Evolutionary conservation across 495 filamentous ascomycete genomes (phyloP), one percentile per base, ranked within the genome.

Genomic region (Venustampulla echinocandica): DNA sequence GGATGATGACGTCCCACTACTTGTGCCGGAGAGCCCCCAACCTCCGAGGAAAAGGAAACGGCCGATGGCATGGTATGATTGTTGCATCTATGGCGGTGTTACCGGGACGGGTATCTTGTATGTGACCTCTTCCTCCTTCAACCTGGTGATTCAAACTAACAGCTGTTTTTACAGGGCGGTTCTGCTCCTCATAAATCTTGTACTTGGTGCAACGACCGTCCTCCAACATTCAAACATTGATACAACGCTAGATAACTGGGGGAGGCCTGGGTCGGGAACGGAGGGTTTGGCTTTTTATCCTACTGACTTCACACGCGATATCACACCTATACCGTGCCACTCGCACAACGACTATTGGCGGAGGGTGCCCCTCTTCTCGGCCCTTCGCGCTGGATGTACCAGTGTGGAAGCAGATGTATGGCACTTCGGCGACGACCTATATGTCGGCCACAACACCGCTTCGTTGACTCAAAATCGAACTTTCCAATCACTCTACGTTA

Each of bases 331-430:
- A 34, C 71, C 67, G 3, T 87, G 82, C 39, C 76, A 85, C 61
- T 90, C 85, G 0, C 89, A 95, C 63, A 95, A 95, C 58, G 89
- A 95, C 66, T 94, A 94, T 64, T 94, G 80, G 81, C 82, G 87
- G 4, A 73, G 70, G 10, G 74, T 87, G 2, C 90, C 90, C n/a
- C 53, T 74, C 6, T 74, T 71, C 58, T 79, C 76, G 2, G 81
- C 81, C 2, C 61, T 87, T 7, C 69, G 71, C 23, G 81, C 75
- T 25, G 70, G 83, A 13, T 81, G 79, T 56, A 79, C 74, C 32
- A 85, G 90, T 2, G 78, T 87, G 15, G 90, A 96, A 65, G 87
- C 87, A 1, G 90, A 96, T 62, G 80, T 96, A 17, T 96, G 87
- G 87, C 73, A 87, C 15, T 79, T 80, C 47, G 75, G 84, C 35